Base-by-base conservation (phyloP, 345 rosid genomes). In the Abelmoschus esculentus region DNA sequence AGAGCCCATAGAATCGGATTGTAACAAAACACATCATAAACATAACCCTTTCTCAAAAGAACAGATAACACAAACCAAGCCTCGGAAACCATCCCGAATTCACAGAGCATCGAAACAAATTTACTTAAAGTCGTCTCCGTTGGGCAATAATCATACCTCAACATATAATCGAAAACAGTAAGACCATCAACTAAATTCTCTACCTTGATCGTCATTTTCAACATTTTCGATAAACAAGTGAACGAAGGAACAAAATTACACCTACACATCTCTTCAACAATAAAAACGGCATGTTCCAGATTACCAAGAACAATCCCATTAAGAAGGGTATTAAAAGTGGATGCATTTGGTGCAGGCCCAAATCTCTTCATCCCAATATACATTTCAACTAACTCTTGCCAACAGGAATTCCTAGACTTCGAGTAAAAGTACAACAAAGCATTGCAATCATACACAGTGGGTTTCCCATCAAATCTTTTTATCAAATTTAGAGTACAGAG, bases 1-100 rank as follows among this genome's bases (percentile, higher is more conserved):
- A 80, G 22, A 5, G 73, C 80, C 83, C 86, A 83, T 17, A 83
- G 29, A 44, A 83, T 80, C 3, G 72, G 86, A 67, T 75, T 78
- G 55, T 57, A 76, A 22, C 70, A 64, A 65, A 73, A 54, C 26
- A 58, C 81, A 6, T 74, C 44, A 69, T 34, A 77, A 73, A 75
- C 47, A 69, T 28, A 49, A 42, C 80, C 75, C 52, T 52, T 73
- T 10, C 38, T 68, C 17, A 70, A 46, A 61, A 77, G 67, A 58
- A 47, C 13, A 17, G 73, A 83, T 32, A 73, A 70, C 31, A 75
- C 63, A 9, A 13, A 22, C 61, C 49, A 69, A 2, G 82, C 82
- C 73, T 75, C 66, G 32, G 52, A 63, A 12, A 75, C 50, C 82
- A 71, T 73, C 32, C 83, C 69, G 0, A 63, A 69, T 19, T 69